phyloP scores from a whole-genome alignment of 2,329 filamentous ascomycete genomes.

The Lasiodiplodia citricola region DNA sequence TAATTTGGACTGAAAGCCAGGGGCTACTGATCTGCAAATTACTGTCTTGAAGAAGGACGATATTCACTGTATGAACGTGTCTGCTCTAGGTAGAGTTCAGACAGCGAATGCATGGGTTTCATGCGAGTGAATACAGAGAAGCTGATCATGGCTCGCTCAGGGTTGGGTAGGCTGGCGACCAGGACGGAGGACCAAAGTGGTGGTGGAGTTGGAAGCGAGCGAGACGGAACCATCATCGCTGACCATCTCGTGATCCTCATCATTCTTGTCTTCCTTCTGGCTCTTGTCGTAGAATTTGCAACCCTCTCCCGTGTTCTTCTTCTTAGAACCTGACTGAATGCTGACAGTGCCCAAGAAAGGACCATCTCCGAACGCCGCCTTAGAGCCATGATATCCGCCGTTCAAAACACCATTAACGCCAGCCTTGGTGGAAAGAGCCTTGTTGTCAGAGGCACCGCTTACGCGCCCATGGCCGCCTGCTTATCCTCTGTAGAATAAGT shows the following conservation, averaged over 20 bases:
- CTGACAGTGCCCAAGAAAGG: neutral
- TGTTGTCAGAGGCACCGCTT: neutral
- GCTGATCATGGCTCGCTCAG: neutral
- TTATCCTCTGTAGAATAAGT: conserved; percentile 9
- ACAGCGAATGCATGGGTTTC: neutral
- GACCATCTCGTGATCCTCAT: neutral
- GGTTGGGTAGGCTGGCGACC: neutral
- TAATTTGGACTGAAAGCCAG: neutral
- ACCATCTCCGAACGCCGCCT: neutral
- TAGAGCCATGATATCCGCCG: neutral
- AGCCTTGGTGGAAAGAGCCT: neutral
- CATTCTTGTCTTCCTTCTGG: neutral
- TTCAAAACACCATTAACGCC: conserved; percentile 12
- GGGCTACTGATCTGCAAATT: neutral
- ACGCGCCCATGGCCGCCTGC: conserved; percentile 14
- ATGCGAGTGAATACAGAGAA: neutral
- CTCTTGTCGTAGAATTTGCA: neutral
- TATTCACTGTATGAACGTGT: neutral
- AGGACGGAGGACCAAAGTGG: neutral
- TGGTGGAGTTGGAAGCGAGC: neutral
- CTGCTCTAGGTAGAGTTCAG: neutral
- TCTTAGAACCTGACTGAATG: neutral
- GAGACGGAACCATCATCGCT: neutral
- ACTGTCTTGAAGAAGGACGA: neutral
- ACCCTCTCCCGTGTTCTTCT: neutral